Evolutionary conservation across 495 filamentous ascomycete genomes (phyloP).

Genomic region (Xylaria grammica): DNA sequence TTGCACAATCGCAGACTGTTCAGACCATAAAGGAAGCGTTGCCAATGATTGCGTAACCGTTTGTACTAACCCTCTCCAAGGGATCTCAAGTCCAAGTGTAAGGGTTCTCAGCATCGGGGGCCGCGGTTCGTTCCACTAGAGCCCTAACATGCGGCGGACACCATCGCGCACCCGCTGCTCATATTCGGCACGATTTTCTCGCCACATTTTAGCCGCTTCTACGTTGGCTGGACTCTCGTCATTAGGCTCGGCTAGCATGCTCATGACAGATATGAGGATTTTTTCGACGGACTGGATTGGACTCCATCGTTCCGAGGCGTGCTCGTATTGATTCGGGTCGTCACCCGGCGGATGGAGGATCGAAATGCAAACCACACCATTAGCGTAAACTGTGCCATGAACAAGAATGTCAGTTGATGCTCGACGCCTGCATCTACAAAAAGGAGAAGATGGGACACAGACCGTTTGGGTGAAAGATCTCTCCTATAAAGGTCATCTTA

Average conservation of each 20-base stretch:
- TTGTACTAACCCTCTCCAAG: neutral
- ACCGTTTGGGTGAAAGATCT: slow-evolving; percentile 98
- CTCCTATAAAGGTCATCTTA: slow-evolving; percentile 89
- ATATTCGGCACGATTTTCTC: slow-evolving; percentile 82
- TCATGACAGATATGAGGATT: slow-evolving; percentile 97
- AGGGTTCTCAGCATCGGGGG: slow-evolving; percentile 14
- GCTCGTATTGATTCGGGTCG: slow-evolving; percentile 98
- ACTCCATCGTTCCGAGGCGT: slow-evolving; percentile 92
- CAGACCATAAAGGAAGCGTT: too few species aligned
- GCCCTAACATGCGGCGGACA: slow-evolving; percentile 60
- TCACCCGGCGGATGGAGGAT: slow-evolving; percentile 99
- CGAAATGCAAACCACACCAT: slow-evolving; percentile 92
- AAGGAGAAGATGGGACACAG: slow-evolving; percentile 17
- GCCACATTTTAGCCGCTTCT: slow-evolving; percentile 98
- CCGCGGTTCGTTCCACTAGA: slow-evolving; percentile 42
- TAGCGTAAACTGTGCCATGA: slow-evolving; percentile 75
- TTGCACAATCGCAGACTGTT: too few species aligned
- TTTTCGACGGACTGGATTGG: slow-evolving; percentile 98
- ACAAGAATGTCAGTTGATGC: slow-evolving; percentile 1
- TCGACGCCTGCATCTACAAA: neutral
- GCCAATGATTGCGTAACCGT: slow-evolving; percentile 7
- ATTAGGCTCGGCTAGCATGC: slow-evolving; percentile 98
- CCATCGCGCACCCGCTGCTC: slow-evolving; percentile 85
- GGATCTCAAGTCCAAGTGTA: neutral
- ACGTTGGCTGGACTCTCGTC: slow-evolving; percentile 98